Percentiles rank a stretch among this genome's conserved stretches.
Conservation (phyloP, 2,329 filamentous ascomycete species). For the Fusarium sp. region DNA sequence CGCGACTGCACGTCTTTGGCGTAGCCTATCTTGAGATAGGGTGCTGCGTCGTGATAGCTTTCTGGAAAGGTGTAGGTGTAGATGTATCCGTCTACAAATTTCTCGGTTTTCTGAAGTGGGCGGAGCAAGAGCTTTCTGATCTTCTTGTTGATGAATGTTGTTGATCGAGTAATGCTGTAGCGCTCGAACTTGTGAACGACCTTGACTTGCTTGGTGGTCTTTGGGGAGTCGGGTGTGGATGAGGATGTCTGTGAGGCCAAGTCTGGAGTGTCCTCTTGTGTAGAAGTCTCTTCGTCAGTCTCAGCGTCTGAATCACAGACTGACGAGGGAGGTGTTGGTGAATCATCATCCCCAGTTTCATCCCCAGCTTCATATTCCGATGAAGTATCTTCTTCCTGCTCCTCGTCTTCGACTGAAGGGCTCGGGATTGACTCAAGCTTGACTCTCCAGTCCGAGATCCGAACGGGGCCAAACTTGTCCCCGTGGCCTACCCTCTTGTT, state of each 20-base stretch:
- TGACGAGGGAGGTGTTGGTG: neutral
- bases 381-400: neutral
- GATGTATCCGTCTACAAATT: constrained; percentile 25
- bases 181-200: constrained; percentile 30
- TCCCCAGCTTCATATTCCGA: neutral
- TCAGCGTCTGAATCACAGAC: neutral
- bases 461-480: neutral
- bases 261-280: neutral
- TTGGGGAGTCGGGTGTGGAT: neutral
- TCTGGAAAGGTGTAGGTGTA: constrained; percentile 42
- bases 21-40: constrained; percentile 46
- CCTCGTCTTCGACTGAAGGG: constrained; percentile 10
- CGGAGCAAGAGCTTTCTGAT: constrained; percentile 29
- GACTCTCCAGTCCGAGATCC: constrained; percentile 26
- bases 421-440: constrained; percentile 4
- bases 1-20: constrained; percentile 34
- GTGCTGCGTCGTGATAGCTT: constrained; percentile 20
- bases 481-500: neutral
- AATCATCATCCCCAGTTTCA: neutral
- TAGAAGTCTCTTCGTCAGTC: neutral
- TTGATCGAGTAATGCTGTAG: constrained; percentile 16
- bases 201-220: neutral
- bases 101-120: neutral
- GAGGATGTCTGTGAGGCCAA: neutral
- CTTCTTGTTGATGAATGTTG: constrained; percentile 23